Conservation (phyloP, 306 rosid species). For the Lathyrus aphaca region DNA sequence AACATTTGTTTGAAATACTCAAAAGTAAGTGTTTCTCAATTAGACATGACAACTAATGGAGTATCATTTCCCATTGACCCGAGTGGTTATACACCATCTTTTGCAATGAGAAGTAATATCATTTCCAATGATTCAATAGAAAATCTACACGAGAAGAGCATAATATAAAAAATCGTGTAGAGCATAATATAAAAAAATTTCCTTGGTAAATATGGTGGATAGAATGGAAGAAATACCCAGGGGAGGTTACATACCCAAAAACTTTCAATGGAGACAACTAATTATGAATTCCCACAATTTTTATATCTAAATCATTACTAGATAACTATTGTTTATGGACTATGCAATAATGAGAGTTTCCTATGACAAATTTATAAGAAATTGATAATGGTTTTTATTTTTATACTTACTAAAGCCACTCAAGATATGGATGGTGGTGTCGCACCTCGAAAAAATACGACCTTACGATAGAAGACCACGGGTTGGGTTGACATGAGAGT, state of each 20-base stretch:
- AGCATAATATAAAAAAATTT: too few species aligned
- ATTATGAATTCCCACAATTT: slow-evolving; percentile 80
- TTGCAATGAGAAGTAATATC: slow-evolving; percentile 99
- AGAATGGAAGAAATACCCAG: slow-evolving; percentile 28
- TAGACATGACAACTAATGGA: slow-evolving; percentile 95
- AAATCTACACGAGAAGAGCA: slow-evolving; percentile 58
- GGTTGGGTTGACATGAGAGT: too few species aligned
- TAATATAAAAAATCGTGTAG: too few species aligned
- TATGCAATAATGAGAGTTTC: slow-evolving; percentile 27
- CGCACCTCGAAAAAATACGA: too few species aligned
- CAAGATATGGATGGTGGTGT: slow-evolving; percentile 80
- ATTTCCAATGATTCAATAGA: slow-evolving; percentile 88
- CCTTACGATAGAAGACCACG: too few species aligned
- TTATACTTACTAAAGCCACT: slow-evolving; percentile 67
- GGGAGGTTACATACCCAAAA: slow-evolving; percentile 68
- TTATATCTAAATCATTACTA: slow-evolving; percentile 63
- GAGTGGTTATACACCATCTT: slow-evolving; percentile 91
- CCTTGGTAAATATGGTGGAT: slow-evolving; percentile 26
- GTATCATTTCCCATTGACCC: slow-evolving; percentile 99
- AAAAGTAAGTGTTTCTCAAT: slow-evolving; percentile 83
- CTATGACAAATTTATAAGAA: slow-evolving; percentile 5
- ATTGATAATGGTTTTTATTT: slow-evolving; percentile 2
- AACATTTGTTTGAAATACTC: slow-evolving; percentile 99
- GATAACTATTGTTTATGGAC: slow-evolving; percentile 57
- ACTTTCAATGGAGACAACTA: slow-evolving; percentile 82